Evolutionary conservation across 192 early-diverging fungal genomes (phyloP), one percentile per base, ranked within the genome.

Genomic region (Coemansia sp.): DNA sequence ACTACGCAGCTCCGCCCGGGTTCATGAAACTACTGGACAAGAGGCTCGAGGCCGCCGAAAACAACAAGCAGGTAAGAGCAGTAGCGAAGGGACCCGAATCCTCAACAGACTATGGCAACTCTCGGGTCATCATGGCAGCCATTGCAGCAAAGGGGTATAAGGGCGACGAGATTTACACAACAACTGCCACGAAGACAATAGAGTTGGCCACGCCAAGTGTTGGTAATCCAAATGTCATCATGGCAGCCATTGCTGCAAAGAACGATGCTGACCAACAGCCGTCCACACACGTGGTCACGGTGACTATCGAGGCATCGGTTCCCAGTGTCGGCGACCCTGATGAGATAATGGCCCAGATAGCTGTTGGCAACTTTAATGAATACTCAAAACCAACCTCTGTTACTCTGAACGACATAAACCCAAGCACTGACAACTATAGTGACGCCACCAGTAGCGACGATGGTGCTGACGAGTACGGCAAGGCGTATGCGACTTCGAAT

Each of bases 211-310:
- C 37, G 12, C 62, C 63, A 58, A 65, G 56, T n/a, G 26, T 41
- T 12, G 67, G 68, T 41, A 41, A 75, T 26, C n/a, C 63, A 4
- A 41, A 37, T 6, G 56, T 47, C 9, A 67, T 73, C 8, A 75
- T 75, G 67, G 37, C 22, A 3, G 67, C 41, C 8, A 75, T 69
- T 21, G 60, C 60, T 0, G 54, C 21, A 39, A 62, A 62, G 15
- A 4, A 19, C n/a, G 36, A 39, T 32, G 36, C 18, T 21, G 9
- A 11, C 16, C 11, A 3, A 0, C 4, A 9, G 22, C 52, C 8
- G 10, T 43, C 19, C 7, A 61, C 62, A 26, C 9, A 5, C 7
- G 64, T 52, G 4, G 47, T 63, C 8, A 46, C 52, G 4, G 39
- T 47, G n/a, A 51, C 66, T 2, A 37, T 67, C 19, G 46, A n/a